Percentiles rank a stretch among this genome's conserved stretches.
Evolutionary conservation across 1,139 yeast genomes (phyloP).

Genomic region (Sugiyamaella paludigena): DNA sequence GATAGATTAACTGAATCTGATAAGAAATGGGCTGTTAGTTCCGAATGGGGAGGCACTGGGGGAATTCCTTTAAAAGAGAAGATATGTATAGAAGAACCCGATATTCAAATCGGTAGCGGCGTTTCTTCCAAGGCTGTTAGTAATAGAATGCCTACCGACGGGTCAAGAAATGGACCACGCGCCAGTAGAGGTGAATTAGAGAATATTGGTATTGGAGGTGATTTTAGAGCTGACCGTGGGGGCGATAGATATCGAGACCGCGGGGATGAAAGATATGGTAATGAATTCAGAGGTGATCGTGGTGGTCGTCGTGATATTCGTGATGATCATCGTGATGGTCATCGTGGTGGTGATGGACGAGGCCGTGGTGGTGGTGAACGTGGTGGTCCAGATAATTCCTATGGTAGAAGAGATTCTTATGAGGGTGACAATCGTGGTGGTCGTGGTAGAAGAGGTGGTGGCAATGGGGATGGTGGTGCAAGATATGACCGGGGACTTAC

Average conservation of each 20-base stretch:
- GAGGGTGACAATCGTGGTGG: conserved; percentile 2
- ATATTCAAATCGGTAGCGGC: conserved; percentile 93
- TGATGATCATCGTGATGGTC: conserved; percentile 4
- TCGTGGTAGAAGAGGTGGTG: conserved; percentile 11
- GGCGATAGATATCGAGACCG: conserved; percentile 8
- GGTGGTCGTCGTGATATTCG: conserved; percentile 3
- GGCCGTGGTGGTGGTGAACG: conserved; percentile 2
- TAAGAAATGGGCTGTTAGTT: conserved; percentile 79
- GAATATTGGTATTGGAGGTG: conserved; percentile 11
- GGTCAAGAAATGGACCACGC: conserved; percentile 82
- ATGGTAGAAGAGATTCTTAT: conserved; percentile 11
- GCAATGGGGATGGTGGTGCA: too few relatives aligned
- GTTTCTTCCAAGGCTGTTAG: conserved; percentile 85
- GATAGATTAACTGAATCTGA: conserved; percentile 92
- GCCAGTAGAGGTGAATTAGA: conserved; percentile 46
- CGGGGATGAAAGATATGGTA: neutral
- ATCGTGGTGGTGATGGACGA: neutral
- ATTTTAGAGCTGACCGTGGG: conserved; percentile 2
- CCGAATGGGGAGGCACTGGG: conserved; percentile 98
- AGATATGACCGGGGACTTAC: neutral
- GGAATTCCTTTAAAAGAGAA: conserved; percentile 83
- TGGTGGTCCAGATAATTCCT: conserved; percentile 11
- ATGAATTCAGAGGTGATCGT: neutral
- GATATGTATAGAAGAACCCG: conserved; percentile 91
- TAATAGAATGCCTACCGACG: conserved; percentile 44